A percentile compares a stretch with the other conserved stretches of the same genome.
phyloP scores from a whole-genome alignment of 1,139 yeast genomes.

The Suhomyces wounanorum region DNA sequence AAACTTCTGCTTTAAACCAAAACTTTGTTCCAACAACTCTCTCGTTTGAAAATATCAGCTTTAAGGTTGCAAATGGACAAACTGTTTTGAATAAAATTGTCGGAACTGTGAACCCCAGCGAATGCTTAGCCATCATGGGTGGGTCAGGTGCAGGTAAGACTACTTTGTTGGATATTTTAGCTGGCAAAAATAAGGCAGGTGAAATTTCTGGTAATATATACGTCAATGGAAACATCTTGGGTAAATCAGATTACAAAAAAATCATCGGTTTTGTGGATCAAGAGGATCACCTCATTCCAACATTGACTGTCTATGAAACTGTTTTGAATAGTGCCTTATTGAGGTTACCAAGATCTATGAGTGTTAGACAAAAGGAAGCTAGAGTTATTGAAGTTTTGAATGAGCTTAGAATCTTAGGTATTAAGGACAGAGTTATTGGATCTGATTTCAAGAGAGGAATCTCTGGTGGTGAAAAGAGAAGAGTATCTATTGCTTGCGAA shows the following conservation, averaged over 20 bases:
- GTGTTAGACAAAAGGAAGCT: slow-evolving; percentile 66
- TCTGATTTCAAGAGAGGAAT: slow-evolving; percentile 89
- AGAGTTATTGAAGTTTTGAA: slow-evolving; percentile 83
- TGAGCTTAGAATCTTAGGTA: slow-evolving; percentile 79
- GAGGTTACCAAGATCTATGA: slow-evolving; percentile 80
- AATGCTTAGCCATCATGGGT: slow-evolving; percentile 94
- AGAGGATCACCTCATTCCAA: slow-evolving; percentile 87
- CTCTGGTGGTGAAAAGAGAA: slow-evolving; percentile 89
- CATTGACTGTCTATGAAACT: slow-evolving; percentile 93
- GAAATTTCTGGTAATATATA: slow-evolving; percentile 60
- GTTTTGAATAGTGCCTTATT: slow-evolving; percentile 88
- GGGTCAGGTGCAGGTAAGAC: slow-evolving; percentile 99
- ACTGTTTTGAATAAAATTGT: slow-evolving; percentile 60
- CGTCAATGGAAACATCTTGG: slow-evolving; percentile 66
- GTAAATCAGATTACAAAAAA: slow-evolving; percentile 52
- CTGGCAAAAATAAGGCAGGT: slow-evolving; percentile 85
- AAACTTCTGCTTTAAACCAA: slow-evolving; percentile 46
- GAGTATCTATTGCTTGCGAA: slow-evolving; percentile 90
- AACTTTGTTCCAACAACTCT: slow-evolving; percentile 75
- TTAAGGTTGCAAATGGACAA: slow-evolving; percentile 54
- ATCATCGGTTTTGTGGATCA: slow-evolving; percentile 97
- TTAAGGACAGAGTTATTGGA: slow-evolving; percentile 86
- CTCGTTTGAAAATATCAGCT: slow-evolving; percentile 71
- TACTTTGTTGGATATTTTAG: slow-evolving; percentile 84
- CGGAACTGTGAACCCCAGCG: slow-evolving; percentile 83